Percentiles rank a stretch among this genome's conserved stretches.
Conservation (phyloP, 345 rosid genomes). For the Dimocarpus longan region DNA sequence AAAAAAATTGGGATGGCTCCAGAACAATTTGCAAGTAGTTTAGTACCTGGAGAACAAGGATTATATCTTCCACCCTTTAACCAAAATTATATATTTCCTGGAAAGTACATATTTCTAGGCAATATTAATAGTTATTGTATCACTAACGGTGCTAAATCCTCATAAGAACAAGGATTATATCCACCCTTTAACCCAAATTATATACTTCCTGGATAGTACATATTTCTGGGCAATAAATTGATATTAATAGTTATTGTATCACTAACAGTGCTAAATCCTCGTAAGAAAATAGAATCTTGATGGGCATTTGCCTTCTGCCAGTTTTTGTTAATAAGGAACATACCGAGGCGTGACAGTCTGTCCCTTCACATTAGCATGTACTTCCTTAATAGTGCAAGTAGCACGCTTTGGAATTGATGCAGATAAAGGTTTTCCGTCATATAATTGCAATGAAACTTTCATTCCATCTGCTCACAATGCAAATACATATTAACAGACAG, state of each 20-base stretch:
- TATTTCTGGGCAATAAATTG: background rate
- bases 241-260: background rate
- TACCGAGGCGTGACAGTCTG: conserved; percentile 75
- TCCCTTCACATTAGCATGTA: conserved; percentile 67
- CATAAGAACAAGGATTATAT: background rate
- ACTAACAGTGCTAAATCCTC: background rate
- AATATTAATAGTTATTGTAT: too few relatives aligned
- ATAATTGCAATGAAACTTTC: conserved; percentile 72
- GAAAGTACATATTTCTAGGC: background rate
- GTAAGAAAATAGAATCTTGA: background rate
- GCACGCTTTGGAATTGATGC: conserved; percentile 82
- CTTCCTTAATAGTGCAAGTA: conserved; percentile 71
- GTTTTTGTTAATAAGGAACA: background rate
- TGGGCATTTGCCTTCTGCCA: background rate
- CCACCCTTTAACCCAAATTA: background rate
- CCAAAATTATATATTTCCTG: background rate
- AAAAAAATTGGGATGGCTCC: background rate
- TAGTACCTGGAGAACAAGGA: background rate
- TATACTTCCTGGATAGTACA: background rate
- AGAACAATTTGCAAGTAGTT: background rate
- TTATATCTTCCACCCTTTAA: background rate
- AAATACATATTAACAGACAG: background rate
- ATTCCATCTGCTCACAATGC: conserved; percentile 71
- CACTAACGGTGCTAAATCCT: background rate
- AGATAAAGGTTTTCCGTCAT: conserved; percentile 72